Evolutionary conservation across 225 moss, liverwort and hornwort species (phyloP), one percentile per base, ranked within the genome.

Genomic region (Bryoerythrophyllum caledonicum): DNA sequence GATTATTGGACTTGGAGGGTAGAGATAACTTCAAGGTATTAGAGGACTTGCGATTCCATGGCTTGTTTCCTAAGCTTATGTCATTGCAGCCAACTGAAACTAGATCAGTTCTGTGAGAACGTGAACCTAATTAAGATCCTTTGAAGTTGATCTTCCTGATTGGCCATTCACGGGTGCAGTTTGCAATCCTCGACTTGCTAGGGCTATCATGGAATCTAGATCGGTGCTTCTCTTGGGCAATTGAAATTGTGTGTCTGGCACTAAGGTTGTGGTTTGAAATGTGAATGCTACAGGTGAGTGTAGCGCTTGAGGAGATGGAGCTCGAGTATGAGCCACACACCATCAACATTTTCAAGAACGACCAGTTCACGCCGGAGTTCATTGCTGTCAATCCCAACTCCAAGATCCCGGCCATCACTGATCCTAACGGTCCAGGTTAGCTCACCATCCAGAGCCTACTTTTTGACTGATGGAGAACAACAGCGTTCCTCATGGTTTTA

Each of bases 291-390:
- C 84, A 96, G 96, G 19, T 89, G 1, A 32, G 91, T 75, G 37
- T 91, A 60, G 93, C 90, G 23, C 76, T 96, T n/a, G 96, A 96
- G 63, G 96, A 96, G 80, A 91, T 96, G 96, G 86, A 67, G 0
- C n/a, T 86, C 65, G 82, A 77, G 13, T 89, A 89, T 28, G 89
- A 89, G 53, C 38, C 89, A 21, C 89, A 89, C 48, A 84, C 68
- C 20, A 80, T 89, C 65, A 40, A 80, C 78, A 78, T 86, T 35
- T 8, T 73, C 20, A 89, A 86, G 80, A 69, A 78, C 52, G 89
- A 86, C 0, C 89, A 89, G 23, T 89, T 86, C 28, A 66, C 79
- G 23, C 93, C 93, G 13, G 95, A 93, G 68, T 93, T 96, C 60
- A 88, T 96, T 24, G 90, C 91, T 41, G 12, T 96, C 60, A 96